Evolutionary conservation across 2,329 filamentous ascomycete species (phyloP), one percentile per base, ranked within the genome.

Genomic region (Sclerotinia nivalis): DNA sequence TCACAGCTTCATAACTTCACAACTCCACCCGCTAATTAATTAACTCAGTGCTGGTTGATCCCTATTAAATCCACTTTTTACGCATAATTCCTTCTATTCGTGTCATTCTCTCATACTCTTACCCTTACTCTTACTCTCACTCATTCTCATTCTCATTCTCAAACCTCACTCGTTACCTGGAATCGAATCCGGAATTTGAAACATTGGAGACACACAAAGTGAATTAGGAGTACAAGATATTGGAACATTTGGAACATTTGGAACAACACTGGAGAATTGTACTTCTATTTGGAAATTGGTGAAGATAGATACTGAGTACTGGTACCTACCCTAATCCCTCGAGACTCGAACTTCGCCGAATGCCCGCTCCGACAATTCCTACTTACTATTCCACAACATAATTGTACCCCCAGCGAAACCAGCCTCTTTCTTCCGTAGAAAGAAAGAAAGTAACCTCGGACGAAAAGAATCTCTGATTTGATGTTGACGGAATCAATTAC

Each of bases 401-500:
- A 65, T 65, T 37, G 61, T 65, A 43, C 47, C 8, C 52, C 60
- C 28, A 37, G 12, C 50, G 13, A 67, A 34, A 25, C 43, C 25
- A 49, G 49, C 61, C 47, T 52, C 61, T 65, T 65, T 52, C 47
- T 52, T 65, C 61, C 13, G 22, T 52, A 67, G 54, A 60, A 49
- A 40, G 54, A 37, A 52, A n/a, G 45, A 64, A 49, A 49, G 54
- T 54, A 64, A 45, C 22, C 56, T 64, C 56, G 37, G 54, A 10
- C 54, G 43, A 60, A 68, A n/a, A 60, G 55, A 68, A 40, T 31
- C 45, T 31, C 20, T 58, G 25, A 28, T 58, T 69, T 47, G 45
- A 69, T 69, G 68, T 69, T 50, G 61, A 58, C 37, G 31, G 28
- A 43, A n/a, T 31, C 49, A 66, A 58, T 34, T 62, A 69, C 25